Evolutionary conservation across 148 eudicot species (phyloP).

Genomic region (Silene conica): DNA sequence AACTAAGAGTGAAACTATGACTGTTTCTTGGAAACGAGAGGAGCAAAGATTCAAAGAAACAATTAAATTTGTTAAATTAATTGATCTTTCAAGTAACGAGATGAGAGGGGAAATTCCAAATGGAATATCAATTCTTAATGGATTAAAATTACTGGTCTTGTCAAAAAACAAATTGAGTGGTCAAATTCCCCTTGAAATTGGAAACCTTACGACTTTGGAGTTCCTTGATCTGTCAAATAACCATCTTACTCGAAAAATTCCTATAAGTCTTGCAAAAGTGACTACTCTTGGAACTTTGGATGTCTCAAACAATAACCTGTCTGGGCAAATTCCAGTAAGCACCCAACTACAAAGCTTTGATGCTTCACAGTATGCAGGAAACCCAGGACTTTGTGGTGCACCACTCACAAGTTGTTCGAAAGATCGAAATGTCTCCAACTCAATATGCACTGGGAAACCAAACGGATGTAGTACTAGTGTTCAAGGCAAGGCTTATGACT

Average conservation of each 20-base stretch:
- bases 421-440: neutral
- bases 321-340: neutral
- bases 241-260: slow-evolving; percentile 12
- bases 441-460: no score
- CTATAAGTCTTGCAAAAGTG: slow-evolving; percentile 11
- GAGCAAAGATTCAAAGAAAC: neutral
- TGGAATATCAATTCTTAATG: slow-evolving; percentile 10
- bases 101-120: slow-evolving; percentile 12
- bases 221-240: slow-evolving; percentile 22
- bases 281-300: neutral
- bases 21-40: slow-evolving; percentile 19
- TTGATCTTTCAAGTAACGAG: slow-evolving; percentile 16
- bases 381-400: slow-evolving; percentile 16
- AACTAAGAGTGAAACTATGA: neutral
- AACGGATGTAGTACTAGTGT: neutral
- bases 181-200: slow-evolving; percentile 8
- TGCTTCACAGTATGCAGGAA: slow-evolving; percentile 12
- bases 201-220: slow-evolving; percentile 10
- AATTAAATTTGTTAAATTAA: neutral
- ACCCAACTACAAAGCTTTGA: slow-evolving; percentile 8
- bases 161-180: slow-evolving; percentile 19
- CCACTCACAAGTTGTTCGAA: slow-evolving; percentile 12
- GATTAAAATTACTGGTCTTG: slow-evolving; percentile 5
- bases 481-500: no score
- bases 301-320: slow-evolving; percentile 19